Evolutionary conservation across 805 yeast genomes (phyloP).

Genomic region (Ogataea degrootiae): DNA sequence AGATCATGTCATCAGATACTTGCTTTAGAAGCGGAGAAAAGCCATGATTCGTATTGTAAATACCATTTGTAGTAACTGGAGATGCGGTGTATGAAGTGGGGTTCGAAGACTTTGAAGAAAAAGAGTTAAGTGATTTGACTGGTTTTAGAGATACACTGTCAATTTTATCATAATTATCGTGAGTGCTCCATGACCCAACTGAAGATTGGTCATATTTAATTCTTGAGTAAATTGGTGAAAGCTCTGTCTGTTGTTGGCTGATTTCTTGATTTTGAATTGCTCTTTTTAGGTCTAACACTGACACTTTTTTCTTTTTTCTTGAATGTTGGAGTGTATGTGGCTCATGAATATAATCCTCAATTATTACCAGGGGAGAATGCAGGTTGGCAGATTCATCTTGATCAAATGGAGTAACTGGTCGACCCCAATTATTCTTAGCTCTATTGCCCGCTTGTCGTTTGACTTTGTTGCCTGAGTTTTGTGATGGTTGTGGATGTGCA

Average conservation of each 20-base stretch:
- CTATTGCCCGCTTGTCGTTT: no score
- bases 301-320: slow-evolving; percentile 24
- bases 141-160: not conserved
- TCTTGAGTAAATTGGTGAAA: not conserved
- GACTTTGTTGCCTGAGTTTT: not conserved
- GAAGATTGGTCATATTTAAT: not conserved
- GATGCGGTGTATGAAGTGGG: not conserved
- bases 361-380: slow-evolving; percentile 33
- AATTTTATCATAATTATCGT: not conserved
- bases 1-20: no score
- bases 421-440: no score
- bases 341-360: slow-evolving; percentile 50
- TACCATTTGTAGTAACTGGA: not conserved
- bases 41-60: not conserved
- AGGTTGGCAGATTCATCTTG: not conserved
- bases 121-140: not conserved
- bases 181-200: not conserved
- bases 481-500: slow-evolving; percentile 38
- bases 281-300: slow-evolving; percentile 31
- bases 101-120: not conserved
- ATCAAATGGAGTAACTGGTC: not conserved
- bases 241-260: not conserved
- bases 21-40: no score
- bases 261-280: slow-evolving; percentile 18
- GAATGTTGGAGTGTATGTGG: slow-evolving; percentile 6